A percentile compares a stretch with the other conserved stretches of the same genome.
These are phyloP conservation scores for Gastrolobium bilobum DNA, from an alignment of 306 rosid genomes.

Conservation along the genomic window DNA sequence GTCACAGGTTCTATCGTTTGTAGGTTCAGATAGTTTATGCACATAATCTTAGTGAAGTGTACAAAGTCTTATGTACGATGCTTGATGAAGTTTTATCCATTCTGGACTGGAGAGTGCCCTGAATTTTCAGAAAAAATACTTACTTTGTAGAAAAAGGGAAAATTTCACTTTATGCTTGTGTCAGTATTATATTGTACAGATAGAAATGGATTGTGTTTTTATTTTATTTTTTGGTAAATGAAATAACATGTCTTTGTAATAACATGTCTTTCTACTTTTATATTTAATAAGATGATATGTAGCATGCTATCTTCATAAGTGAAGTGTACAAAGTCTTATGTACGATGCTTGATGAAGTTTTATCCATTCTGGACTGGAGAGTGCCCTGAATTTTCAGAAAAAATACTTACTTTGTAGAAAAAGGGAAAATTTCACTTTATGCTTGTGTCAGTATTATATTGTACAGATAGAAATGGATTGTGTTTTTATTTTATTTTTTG, in stretches of 20 bases:
- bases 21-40: conserved; percentile 58
- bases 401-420: conserved; percentile 46
- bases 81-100: conserved; percentile 29
- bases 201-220: background rate
- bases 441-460: conserved; percentile 22
- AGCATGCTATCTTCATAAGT: conserved; percentile 24
- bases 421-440: background rate
- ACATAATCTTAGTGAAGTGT: conserved; percentile 1
- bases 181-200: conserved; percentile 3
- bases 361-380: conserved; percentile 23
- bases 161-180: background rate
- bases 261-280: background rate
- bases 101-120: conserved; percentile 6
- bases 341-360: conserved; percentile 5
- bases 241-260: background rate
- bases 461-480: background rate
- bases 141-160: conserved; percentile 45
- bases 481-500: too few relatives aligned
- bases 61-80: background rate
- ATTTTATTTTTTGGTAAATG: too few relatives aligned
- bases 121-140: conserved; percentile 35
- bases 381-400: conserved; percentile 27
- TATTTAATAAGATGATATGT: background rate
- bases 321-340: conserved; percentile 1
- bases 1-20: conserved; percentile 76